These are phyloP conservation scores for Colletotrichum acutatum DNA, from an alignment of 2,329 filamentous ascomycete species.

Conservation along the genomic window DNA sequence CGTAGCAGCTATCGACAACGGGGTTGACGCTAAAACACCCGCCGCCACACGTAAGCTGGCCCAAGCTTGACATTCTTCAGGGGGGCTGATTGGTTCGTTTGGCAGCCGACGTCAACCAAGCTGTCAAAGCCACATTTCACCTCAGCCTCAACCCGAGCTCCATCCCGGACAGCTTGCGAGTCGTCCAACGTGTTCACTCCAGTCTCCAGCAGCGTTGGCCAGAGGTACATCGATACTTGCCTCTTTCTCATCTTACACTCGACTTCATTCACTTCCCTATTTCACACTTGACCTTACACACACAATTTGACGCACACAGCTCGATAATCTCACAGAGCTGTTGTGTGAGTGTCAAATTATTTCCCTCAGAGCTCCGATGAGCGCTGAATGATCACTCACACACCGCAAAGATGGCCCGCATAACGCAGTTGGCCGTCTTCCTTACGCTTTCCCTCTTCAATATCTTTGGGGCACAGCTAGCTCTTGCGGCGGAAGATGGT, in stretches of 20 bases:
- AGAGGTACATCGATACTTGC: slow-evolving; percentile 23
- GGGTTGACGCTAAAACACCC: slow-evolving; percentile 25
- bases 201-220: slow-evolving; percentile 10
- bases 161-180: slow-evolving; percentile 3
- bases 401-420: slow-evolving; percentile 38
- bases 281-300: slow-evolving; percentile 4
- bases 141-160: slow-evolving; percentile 28
- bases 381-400: slow-evolving; percentile 17
- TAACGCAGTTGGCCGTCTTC: slow-evolving; percentile 42
- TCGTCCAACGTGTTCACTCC: slow-evolving; percentile 36
- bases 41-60: slow-evolving; percentile 24
- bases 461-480: slow-evolving; percentile 38
- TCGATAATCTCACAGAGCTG: neutral
- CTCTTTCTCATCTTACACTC: slow-evolving; percentile 6
- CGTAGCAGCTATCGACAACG: slow-evolving; percentile 25
- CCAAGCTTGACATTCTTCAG: slow-evolving; percentile 3
- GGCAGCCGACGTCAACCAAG: slow-evolving; percentile 5
- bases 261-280: neutral
- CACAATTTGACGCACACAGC: neutral
- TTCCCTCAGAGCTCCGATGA: slow-evolving; percentile 27
- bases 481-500: slow-evolving; percentile 32
- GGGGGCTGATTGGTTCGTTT: slow-evolving; percentile 13
- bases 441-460: slow-evolving; percentile 39
- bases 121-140: slow-evolving; percentile 30
- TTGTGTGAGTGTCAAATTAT: slow-evolving; percentile 19